Conservation (phyloP, 139 green algal species). For the Dunaliella primolecta region DNA sequence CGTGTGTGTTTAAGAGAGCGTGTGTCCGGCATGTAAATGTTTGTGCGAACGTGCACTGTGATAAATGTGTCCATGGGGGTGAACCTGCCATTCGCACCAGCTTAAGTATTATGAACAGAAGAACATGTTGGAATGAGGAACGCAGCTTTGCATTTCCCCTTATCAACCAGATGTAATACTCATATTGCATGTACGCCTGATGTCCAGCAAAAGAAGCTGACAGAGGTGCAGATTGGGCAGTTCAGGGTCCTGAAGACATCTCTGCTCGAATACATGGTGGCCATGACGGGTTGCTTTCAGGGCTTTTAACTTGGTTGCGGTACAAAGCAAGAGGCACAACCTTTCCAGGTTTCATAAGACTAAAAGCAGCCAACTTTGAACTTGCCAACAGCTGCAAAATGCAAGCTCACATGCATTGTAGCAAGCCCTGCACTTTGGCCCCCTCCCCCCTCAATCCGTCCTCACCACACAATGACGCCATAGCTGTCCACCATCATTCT, state of each 20-base stretch:
- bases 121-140: not conserved
- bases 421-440: not conserved
- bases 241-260: too few relatives aligned
- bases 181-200: too few relatives aligned
- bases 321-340: too few relatives aligned
- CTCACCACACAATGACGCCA: not conserved
- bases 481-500: not conserved
- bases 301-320: too few relatives aligned
- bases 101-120: not conserved
- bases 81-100: not conserved
- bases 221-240: too few relatives aligned
- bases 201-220: too few relatives aligned
- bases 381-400: too few relatives aligned
- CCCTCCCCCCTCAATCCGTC: not conserved
- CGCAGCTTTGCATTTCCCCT: not conserved
- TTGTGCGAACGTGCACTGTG: conserved; percentile 13
- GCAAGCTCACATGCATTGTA: not conserved
- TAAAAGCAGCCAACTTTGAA: too few relatives aligned
- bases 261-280: too few relatives aligned
- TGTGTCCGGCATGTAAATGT: conserved; percentile 11
- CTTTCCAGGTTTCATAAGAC: too few relatives aligned
- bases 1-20: conserved; percentile 20
- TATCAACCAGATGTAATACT: too few relatives aligned
- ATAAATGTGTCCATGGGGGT: not conserved
- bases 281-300: too few relatives aligned